Conservation (phyloP, 2,329 filamentous ascomycete genomes). For the Cercospora nicotianae region DNA sequence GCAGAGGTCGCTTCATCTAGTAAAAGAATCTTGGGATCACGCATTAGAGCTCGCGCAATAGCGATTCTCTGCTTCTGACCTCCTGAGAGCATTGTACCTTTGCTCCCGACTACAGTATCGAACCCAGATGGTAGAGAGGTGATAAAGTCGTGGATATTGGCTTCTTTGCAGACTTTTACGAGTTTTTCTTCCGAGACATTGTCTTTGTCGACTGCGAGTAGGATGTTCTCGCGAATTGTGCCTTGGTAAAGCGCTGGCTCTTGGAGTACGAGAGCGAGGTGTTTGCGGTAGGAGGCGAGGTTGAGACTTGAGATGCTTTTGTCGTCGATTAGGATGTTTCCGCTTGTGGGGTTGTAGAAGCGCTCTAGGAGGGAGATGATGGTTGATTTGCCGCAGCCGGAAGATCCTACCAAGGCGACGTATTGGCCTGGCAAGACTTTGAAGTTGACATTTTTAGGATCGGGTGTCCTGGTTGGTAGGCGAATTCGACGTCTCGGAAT, state of each 20-base stretch:
- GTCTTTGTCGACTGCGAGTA: constrained; percentile 42
- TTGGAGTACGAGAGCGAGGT: constrained; percentile 48
- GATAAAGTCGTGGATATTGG: constrained; percentile 56
- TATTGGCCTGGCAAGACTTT: constrained; percentile 41
- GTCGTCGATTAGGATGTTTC: constrained; percentile 52
- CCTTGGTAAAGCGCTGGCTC: constrained; percentile 51
- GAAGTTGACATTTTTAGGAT: constrained; percentile 50
- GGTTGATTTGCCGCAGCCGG: constrained; percentile 51
- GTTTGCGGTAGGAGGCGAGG: constrained; percentile 42
- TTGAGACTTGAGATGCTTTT: constrained; percentile 53
- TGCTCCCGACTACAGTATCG: constrained; percentile 49
- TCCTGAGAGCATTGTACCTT: constrained; percentile 52
- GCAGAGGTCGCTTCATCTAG: constrained; percentile 61
- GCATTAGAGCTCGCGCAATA: constrained; percentile 55
- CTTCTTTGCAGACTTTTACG: constrained; percentile 50
- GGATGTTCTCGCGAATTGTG: constrained; percentile 44
- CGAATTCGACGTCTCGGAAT: constrained; percentile 63
- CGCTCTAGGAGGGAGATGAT: constrained; percentile 49
- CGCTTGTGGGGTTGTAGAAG: constrained; percentile 47
- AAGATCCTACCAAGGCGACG: constrained; percentile 50
- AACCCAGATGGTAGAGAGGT: constrained; percentile 53
- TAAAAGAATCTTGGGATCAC: constrained; percentile 54
- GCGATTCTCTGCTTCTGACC: constrained; percentile 58
- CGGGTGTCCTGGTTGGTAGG: constrained; percentile 63
- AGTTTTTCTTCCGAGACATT: constrained; percentile 44